phyloP scores from a whole-genome alignment of 139 green algal genomes.

The Limnomonas spitsbergensis region DNA sequence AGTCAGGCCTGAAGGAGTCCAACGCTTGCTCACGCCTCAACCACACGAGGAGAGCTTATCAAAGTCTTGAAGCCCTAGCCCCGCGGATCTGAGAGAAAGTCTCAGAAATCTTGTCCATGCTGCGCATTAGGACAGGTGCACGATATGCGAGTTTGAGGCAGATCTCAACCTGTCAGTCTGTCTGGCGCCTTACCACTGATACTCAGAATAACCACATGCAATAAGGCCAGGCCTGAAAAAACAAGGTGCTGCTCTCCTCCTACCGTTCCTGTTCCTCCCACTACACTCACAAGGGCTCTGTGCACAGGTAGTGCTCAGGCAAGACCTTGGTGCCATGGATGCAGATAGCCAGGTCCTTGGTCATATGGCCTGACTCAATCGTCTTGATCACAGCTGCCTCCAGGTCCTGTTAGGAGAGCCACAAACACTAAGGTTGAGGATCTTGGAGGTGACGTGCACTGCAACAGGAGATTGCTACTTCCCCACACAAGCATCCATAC shows the following conservation, averaged over 20 bases:
- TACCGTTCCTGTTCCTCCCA: no score
- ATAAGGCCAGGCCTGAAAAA: no score
- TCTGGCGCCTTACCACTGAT: no score
- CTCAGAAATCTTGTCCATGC: conserved; percentile 9
- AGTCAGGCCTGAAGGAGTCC: no score
- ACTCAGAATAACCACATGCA: no score
- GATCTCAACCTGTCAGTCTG: no score
- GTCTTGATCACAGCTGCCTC: conserved; percentile 85
- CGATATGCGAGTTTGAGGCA: no score
- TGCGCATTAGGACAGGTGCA: no score
- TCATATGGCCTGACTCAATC: conserved; percentile 83
- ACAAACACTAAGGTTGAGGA: no score
- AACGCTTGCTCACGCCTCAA: no score
- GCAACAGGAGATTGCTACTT: neutral
- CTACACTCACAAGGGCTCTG: conserved; percentile 72
- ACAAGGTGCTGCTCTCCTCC: no score
- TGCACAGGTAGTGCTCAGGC: conserved; percentile 87
- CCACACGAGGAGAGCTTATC: no score
- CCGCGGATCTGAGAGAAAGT: neutral
- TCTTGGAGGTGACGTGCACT: neutral
- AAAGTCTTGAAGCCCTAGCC: neutral
- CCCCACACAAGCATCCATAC: neutral
- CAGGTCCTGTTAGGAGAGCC: conserved; percentile 50
- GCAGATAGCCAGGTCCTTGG: conserved; percentile 59
- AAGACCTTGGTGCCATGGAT: conserved; percentile 43